phyloP scores from a whole-genome alignment of 495 filamentous ascomycete species.

The Poronia punctata region DNA sequence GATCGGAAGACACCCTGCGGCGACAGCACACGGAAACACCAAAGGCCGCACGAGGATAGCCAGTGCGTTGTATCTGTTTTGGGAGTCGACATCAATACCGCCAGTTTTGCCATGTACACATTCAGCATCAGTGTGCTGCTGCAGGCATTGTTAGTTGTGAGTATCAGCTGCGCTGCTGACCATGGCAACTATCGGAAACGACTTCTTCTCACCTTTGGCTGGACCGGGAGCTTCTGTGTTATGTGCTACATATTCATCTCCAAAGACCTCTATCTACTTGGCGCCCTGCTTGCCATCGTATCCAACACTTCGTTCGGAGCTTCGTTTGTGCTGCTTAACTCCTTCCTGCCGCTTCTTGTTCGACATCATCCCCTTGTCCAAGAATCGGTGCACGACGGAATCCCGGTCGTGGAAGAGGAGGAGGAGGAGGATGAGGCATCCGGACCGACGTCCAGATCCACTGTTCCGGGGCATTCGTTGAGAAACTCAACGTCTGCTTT shows the following conservation, averaged over 20 bases:
- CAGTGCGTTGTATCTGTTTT: conserved; percentile 81
- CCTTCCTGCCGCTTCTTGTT: conserved; percentile 74
- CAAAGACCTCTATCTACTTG: conserved; percentile 68
- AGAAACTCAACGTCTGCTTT: conserved; percentile 41
- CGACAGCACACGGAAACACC: conserved; percentile 30
- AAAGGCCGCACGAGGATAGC: conserved; percentile 30
- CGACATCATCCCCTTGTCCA: conserved; percentile 60
- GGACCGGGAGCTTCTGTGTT: conserved; percentile 68
- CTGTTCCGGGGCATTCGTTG: conserved; percentile 18
- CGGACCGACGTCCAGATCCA: conserved; percentile 18
- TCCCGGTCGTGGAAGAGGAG: conserved; percentile 26
- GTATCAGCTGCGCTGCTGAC: conserved; percentile 92
- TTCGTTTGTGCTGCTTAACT: conserved; percentile 79
- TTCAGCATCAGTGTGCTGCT: conserved; percentile 87
- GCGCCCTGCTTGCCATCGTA: conserved; percentile 74
- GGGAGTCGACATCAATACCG: conserved; percentile 85
- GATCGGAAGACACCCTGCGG: conserved; percentile 68
- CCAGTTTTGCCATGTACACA: conserved; percentile 97
- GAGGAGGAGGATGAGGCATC: conserved; percentile 11
- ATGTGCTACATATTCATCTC: conserved; percentile 84
- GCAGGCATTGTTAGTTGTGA: conserved; percentile 85
- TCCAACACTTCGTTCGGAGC: conserved; percentile 87
- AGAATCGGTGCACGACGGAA: conserved; percentile 18
- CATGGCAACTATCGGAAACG: conserved; percentile 90
- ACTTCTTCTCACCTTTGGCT: conserved; percentile 75